Conservation (phyloP, 2,329 filamentous ascomycete genomes). For the Trichoderma koningiopsis region DNA sequence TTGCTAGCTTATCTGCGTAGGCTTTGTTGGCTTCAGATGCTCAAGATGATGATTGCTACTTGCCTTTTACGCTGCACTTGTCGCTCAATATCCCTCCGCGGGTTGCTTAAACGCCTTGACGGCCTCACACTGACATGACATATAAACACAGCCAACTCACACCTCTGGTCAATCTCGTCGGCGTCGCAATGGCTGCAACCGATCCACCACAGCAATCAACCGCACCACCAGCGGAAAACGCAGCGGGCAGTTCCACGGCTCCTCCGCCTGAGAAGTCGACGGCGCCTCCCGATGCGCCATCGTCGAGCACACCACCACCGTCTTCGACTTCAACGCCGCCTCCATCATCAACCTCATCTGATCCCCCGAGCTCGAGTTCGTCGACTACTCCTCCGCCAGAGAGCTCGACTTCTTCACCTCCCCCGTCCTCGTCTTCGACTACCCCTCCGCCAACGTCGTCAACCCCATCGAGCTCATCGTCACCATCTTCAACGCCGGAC, state of each 20-base stretch:
- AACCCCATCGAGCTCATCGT: slow-evolving; percentile 23
- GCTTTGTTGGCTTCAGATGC: neutral
- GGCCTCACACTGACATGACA: slow-evolving; percentile 40
- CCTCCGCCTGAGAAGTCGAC: neutral
- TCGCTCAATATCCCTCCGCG: neutral
- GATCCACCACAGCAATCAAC: neutral
- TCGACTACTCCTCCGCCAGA: slow-evolving; percentile 9
- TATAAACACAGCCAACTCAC: slow-evolving; percentile 35
- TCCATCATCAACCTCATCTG: neutral
- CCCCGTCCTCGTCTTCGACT: slow-evolving; percentile 15
- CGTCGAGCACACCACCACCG: slow-evolving; percentile 16
- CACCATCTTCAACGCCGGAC: slow-evolving; percentile 10
- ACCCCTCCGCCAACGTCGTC: slow-evolving; percentile 21
- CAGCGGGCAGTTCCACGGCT: slow-evolving; percentile 29
- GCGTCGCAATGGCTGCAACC: slow-evolving; percentile 39
- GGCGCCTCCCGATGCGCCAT: slow-evolving; percentile 19
- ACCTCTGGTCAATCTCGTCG: slow-evolving; percentile 26
- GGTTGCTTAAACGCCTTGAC: slow-evolving; percentile 15
- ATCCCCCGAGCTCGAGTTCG: neutral
- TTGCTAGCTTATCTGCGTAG: neutral
- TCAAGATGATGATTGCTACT: neutral
- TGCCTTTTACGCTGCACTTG: slow-evolving; percentile 1
- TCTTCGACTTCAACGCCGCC: slow-evolving; percentile 1
- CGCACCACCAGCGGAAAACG: slow-evolving; percentile 29
- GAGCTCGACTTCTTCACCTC: neutral